Percentiles rank a stretch among this genome's conserved stretches.
Evolutionary conservation across 2,329 filamentous ascomycete genomes (phyloP).

Genomic region (Chalaropsis ovoidea): DNA sequence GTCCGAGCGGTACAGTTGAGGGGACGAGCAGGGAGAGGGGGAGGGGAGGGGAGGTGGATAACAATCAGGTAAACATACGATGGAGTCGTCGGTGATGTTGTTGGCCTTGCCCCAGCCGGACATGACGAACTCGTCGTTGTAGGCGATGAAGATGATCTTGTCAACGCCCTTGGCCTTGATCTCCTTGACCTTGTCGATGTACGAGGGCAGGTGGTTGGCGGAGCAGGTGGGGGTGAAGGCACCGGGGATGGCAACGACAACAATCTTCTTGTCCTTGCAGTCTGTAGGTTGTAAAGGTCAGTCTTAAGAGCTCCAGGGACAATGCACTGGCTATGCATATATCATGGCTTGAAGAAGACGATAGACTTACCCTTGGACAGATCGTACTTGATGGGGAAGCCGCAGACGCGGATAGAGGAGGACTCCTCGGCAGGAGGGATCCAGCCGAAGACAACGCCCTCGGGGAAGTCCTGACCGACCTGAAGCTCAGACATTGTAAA

Average conservation of each 20-base stretch:
- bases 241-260: slow-evolving; percentile 50
- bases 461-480: slow-evolving; percentile 73
- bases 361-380: slow-evolving; percentile 56
- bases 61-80: slow-evolving; percentile 35
- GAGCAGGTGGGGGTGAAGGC: slow-evolving; percentile 85
- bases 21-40: slow-evolving; percentile 23
- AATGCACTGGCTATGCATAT: neutral
- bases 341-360: slow-evolving; percentile 9
- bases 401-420: slow-evolving; percentile 61
- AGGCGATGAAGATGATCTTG: slow-evolving; percentile 67
- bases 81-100: slow-evolving; percentile 57
- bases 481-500: slow-evolving; percentile 54
- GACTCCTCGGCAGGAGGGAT: slow-evolving; percentile 64
- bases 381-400: slow-evolving; percentile 65
- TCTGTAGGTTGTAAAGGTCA: slow-evolving; percentile 32
- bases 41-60: slow-evolving; percentile 12
- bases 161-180: slow-evolving; percentile 76
- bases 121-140: slow-evolving; percentile 82
- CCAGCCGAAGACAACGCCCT: slow-evolving; percentile 73
- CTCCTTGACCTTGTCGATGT: slow-evolving; percentile 59
- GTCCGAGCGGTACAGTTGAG: neutral
- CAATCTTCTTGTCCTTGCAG: slow-evolving; percentile 47
- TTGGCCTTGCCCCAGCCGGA: slow-evolving; percentile 86
- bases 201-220: slow-evolving; percentile 68
- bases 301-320: neutral